phyloP scores from a whole-genome alignment of 306 rosid genomes.

The Cicer pinnatifidum region DNA sequence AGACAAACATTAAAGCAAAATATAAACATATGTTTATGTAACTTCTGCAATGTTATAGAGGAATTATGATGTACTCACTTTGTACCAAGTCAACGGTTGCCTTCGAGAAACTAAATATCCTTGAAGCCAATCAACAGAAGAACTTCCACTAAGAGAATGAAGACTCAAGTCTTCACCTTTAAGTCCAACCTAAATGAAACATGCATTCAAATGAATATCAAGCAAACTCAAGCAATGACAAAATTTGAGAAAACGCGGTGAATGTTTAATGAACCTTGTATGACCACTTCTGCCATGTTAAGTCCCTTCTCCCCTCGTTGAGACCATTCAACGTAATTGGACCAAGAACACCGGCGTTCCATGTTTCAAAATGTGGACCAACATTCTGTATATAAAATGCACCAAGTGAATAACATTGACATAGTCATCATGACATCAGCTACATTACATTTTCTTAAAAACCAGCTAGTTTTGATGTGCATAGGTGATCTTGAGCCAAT shows the following conservation, averaged over 20 bases:
- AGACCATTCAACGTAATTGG: conserved; percentile 83
- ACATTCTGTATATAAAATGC: conserved; percentile 65
- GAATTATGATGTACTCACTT: conserved; percentile 65
- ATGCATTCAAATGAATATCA: conserved; percentile 45
- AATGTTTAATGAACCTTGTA: conserved; percentile 70
- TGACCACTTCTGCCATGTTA: conserved; percentile 98
- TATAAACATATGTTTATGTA: conserved; percentile 1
- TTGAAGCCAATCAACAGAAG: conserved; percentile 90
- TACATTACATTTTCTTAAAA: conserved; percentile 27
- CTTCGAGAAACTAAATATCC: conserved; percentile 67
- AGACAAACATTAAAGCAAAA: conserved; percentile 20
- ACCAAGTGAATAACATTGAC: conserved; percentile 38
- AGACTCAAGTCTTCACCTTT: conserved; percentile 91
- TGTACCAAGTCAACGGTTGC: conserved; percentile 95
- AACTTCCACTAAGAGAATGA: conserved; percentile 89
- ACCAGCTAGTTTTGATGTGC: conserved; percentile 20
- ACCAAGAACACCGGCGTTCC: conserved; percentile 97
- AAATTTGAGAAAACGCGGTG: conserved; percentile 15
- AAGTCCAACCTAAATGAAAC: conserved; percentile 76
- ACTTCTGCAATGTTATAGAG: conserved; percentile 14
- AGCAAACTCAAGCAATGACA: conserved; percentile 25
- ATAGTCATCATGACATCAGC: conserved; percentile 6
- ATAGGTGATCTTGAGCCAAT: conserved; percentile 12
- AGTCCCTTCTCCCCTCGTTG: conserved; percentile 90
- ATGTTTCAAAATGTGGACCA: conserved; percentile 96